These are phyloP conservation scores for Lichenothelia convexa DNA, from an alignment of 495 filamentous ascomycete species.

Conservation along the genomic window DNA sequence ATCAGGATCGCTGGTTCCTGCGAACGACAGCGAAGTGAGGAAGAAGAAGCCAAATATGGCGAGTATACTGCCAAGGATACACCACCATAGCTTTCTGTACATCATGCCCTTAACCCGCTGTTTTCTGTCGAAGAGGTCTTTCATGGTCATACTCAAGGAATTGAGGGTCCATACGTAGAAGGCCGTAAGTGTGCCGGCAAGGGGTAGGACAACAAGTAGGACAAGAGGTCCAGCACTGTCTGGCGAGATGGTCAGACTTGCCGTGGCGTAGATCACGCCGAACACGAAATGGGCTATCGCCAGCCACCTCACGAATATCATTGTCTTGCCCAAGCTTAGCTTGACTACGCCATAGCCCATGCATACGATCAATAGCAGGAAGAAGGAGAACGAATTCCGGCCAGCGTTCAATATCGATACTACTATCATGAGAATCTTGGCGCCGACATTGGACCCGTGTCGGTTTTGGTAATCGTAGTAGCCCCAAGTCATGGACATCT, in stretches of 20 bases:
- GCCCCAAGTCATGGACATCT: slow-evolving; percentile 96
- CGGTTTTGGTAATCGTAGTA: slow-evolving; percentile 94
- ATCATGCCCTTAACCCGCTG: slow-evolving; percentile 85
- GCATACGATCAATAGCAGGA: slow-evolving; percentile 93
- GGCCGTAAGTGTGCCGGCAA: slow-evolving; percentile 80
- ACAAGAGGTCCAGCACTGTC: slow-evolving; percentile 71
- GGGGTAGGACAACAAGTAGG: slow-evolving; percentile 84
- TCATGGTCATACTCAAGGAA: slow-evolving; percentile 83
- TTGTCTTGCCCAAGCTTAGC: slow-evolving; percentile 76
- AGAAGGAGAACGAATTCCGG: slow-evolving; percentile 96
- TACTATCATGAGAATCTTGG: slow-evolving; percentile 71
- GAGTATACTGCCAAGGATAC: slow-evolving; percentile 75
- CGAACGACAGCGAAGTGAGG: slow-evolving; percentile 87
- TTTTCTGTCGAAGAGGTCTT: slow-evolving; percentile 82
- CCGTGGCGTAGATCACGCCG: slow-evolving; percentile 81
- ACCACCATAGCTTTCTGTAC: slow-evolving; percentile 99
- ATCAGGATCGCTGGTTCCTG: slow-evolving; percentile 58
- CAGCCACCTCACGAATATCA: slow-evolving; percentile 84
- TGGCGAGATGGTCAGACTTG: slow-evolving; percentile 74
- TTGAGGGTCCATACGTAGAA: slow-evolving; percentile 99
- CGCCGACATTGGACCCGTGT: slow-evolving; percentile 64
- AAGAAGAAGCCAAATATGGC: slow-evolving; percentile 96
- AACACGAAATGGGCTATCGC: slow-evolving; percentile 89
- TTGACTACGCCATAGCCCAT: slow-evolving; percentile 99
- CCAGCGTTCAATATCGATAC: slow-evolving; percentile 84